These are phyloP conservation scores for Chrysosporium queenslandicum DNA, from an alignment of 2,329 filamentous ascomycete genomes.

Conservation along the genomic window DNA sequence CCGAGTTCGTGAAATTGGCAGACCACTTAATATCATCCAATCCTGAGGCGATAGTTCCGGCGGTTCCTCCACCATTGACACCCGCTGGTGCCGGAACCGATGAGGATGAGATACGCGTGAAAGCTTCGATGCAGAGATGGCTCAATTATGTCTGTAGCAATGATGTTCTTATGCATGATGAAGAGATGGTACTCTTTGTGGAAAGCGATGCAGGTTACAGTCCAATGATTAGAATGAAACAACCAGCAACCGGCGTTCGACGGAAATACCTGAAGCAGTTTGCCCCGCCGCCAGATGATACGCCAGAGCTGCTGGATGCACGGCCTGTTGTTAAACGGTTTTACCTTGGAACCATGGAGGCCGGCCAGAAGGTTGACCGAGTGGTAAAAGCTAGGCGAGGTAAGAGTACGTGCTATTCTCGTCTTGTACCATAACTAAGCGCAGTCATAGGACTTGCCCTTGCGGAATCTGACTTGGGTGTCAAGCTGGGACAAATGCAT, in stretches of 20 bases:
- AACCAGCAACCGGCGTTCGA: conserved; percentile 89
- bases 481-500: conserved; percentile 76
- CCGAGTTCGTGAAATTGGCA: conserved; percentile 91
- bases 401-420: conserved; percentile 36
- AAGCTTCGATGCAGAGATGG: conserved; percentile 85
- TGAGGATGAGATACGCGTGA: conserved; percentile 84
- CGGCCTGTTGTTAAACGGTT: conserved; percentile 89
- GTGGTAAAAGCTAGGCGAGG: conserved; percentile 86
- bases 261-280: conserved; percentile 97
- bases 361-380: conserved; percentile 92
- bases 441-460: conserved; percentile 63
- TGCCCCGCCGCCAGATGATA: conserved; percentile 92
- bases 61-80: conserved; percentile 87
- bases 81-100: conserved; percentile 92
- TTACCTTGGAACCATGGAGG: conserved; percentile 89
- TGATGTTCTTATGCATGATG: conserved; percentile 84
- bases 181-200: conserved; percentile 97
- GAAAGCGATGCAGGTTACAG: conserved; percentile 98
- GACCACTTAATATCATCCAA: conserved; percentile 97
- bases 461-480: conserved; percentile 84
- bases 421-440: not conserved
- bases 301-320: conserved; percentile 81
- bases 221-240: conserved; percentile 87
- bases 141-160: conserved; percentile 87
- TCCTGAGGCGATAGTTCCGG: conserved; percentile 85